Conservation (phyloP, 495 filamentous ascomycete species). For the Neurospora sp. region DNA sequence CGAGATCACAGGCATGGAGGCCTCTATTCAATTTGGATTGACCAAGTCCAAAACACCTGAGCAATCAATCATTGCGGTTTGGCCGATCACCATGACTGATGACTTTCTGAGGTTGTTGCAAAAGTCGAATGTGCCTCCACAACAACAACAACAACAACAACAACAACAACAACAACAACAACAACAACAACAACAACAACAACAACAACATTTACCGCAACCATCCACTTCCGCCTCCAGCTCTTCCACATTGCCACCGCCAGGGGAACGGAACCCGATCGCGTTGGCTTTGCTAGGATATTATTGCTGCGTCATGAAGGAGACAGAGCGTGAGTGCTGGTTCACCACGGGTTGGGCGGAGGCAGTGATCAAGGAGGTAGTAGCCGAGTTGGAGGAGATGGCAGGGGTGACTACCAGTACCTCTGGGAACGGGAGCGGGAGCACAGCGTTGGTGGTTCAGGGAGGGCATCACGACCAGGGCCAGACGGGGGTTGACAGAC, state of each 20-base stretch:
- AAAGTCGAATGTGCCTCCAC: not conserved
- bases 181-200: not conserved
- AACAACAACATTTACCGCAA: not conserved
- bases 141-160: not conserved
- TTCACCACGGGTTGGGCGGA: constrained; percentile 17
- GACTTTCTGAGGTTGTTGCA: constrained; percentile 9
- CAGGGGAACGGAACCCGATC: constrained; percentile 7
- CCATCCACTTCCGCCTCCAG: not conserved
- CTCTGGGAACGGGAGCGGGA: not conserved
- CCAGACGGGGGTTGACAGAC: not conserved
- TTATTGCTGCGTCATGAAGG: constrained; percentile 18
- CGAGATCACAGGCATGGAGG: constrained; percentile 4
- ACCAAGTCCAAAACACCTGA: constrained; percentile 5
- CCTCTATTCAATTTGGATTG: constrained; percentile 1
- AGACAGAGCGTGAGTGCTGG: constrained; percentile 15
- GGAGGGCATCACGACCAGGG: not conserved
- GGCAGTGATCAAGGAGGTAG: constrained; percentile 11
- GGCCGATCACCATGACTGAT: constrained; percentile 15
- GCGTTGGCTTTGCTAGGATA: constrained; percentile 18
- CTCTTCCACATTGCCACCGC: not conserved
- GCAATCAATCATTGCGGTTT: constrained; percentile 14
- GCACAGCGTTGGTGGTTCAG: not conserved
- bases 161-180: not conserved
- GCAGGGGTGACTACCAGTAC: not conserved
- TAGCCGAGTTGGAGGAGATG: not conserved